phyloP scores from a whole-genome alignment of 192 early-diverging fungal species.

The Endogone sp. region DNA sequence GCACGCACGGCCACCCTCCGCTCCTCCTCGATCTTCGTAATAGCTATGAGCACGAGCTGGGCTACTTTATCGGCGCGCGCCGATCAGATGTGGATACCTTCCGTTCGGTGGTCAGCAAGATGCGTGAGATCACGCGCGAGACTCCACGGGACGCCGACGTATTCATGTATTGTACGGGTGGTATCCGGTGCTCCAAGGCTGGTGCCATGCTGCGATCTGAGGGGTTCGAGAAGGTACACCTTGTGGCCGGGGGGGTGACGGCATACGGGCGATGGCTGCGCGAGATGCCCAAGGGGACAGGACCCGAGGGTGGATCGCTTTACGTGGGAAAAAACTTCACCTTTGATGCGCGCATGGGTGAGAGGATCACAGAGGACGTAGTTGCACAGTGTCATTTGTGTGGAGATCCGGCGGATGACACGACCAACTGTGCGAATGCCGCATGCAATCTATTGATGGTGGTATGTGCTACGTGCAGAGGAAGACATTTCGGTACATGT shows the following conservation, averaged over 20 bases:
- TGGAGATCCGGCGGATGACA: constrained; percentile 54
- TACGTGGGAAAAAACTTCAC: constrained; percentile 80
- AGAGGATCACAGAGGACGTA: constrained; percentile 63
- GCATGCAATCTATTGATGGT: constrained; percentile 72
- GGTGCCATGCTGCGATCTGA: constrained; percentile 64
- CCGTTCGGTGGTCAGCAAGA: constrained; percentile 58
- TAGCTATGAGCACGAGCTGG: constrained; percentile 70
- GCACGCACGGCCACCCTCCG: constrained; percentile 29
- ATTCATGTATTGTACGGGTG: constrained; percentile 83
- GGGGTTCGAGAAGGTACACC: constrained; percentile 63
- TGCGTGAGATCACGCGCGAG: constrained; percentile 54
- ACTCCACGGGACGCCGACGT: constrained; percentile 55
- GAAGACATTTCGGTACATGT: constrained; percentile 44
- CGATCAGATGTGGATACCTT: constrained; percentile 72
- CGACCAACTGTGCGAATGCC: constrained; percentile 69
- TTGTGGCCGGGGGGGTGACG: constrained; percentile 70
- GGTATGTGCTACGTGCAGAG: constrained; percentile 54
- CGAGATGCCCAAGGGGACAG: constrained; percentile 7
- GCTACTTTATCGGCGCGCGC: constrained; percentile 65
- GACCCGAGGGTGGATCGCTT: no score
- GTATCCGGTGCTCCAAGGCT: constrained; percentile 80
- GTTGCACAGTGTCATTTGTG: constrained; percentile 65
- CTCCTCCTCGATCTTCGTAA: constrained; percentile 79
- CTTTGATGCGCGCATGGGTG: constrained; percentile 74
- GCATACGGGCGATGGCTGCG: constrained; percentile 66